phyloP scores from a whole-genome alignment of 441 rosid species.

The Populus hybrid region DNA sequence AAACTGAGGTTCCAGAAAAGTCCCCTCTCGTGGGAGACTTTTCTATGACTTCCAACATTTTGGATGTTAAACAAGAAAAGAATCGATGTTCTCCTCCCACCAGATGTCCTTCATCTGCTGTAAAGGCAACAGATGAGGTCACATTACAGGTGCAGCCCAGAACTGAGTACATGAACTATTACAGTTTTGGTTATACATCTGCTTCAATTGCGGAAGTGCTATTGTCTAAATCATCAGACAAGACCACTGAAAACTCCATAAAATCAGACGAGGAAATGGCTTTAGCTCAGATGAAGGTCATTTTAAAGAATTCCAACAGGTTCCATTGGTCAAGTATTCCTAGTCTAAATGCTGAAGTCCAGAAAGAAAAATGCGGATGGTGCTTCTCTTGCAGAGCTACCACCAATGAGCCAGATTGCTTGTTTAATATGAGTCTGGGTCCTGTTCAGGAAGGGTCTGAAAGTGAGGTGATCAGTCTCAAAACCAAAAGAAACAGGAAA shows the following conservation, averaged over 20 bases:
- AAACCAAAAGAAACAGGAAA: slow-evolving; percentile 31
- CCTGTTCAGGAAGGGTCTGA: slow-evolving; percentile 38
- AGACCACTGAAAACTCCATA: slow-evolving; percentile 29
- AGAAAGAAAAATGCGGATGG: slow-evolving; percentile 96
- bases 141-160: slow-evolving; percentile 27
- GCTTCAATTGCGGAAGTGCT: slow-evolving; percentile 65
- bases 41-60: slow-evolving; percentile 32
- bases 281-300: slow-evolving; percentile 66
- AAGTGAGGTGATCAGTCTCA: slow-evolving; percentile 40
- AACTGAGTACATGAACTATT: slow-evolving; percentile 60
- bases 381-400: slow-evolving; percentile 74
- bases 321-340: slow-evolving; percentile 61
- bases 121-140: slow-evolving; percentile 30
- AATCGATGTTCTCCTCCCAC: slow-evolving; percentile 28
- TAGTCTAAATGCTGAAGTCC: slow-evolving; percentile 34
- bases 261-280: slow-evolving; percentile 67
- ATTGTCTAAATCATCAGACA: slow-evolving; percentile 42
- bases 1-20: slow-evolving; percentile 25
- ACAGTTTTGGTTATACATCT: slow-evolving; percentile 73
- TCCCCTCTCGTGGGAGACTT: slow-evolving; percentile 22
- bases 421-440: slow-evolving; percentile 58
- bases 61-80: slow-evolving; percentile 36
- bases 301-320: slow-evolving; percentile 56
- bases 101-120: slow-evolving; percentile 23
- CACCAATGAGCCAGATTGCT: slow-evolving; percentile 57